Base-by-base conservation (phyloP, 2,329 filamentous ascomycete species). In the Davidsoniella australis region DNA sequence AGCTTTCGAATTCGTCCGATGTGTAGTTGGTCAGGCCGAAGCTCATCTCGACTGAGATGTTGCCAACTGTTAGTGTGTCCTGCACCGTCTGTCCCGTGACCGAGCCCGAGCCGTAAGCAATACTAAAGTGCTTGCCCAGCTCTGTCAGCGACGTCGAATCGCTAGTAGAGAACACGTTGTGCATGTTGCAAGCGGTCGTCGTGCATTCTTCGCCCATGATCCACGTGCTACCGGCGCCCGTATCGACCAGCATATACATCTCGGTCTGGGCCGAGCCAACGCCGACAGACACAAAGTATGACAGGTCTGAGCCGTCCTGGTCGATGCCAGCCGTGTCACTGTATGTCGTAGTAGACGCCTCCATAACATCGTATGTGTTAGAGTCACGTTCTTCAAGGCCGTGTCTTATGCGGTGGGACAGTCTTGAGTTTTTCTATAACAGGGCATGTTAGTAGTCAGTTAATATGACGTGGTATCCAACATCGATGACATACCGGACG, bases 61-160 rank as follows among this genome's bases (percentile, higher is more conserved):
- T 76, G 2, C 78, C 82, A 55, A 94, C 65, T 3, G 70, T 68
- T 18, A 91, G 60, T 0, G 68, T 78, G 58, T 94, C 87, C 8
- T 68, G 72, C 5, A 73, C 80, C 40, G 83, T 65, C 12, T 66
- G 65, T 6, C 87, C 87, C 12, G 68, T 71, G 16, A 93, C 83
- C 10, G 72, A 70, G 10, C 87, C 87, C 2, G 82, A 81, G 41
- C 87, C 87, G 57, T 94, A 94, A 5, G 70, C 68, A 43, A 94
- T 76, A 20, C 65, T 68, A 58, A 86, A 93, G 7, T 64, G 58
- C 3, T 71, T 66, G 33, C 64, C 62, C 0, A 68, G 69, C 33
- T 68, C 63, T 54, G 75, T 63, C 45, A 84, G 71, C 2, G 79
- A 78, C 44, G 66, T 71, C 3, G 86, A 94, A 55, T 82, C 73